These are phyloP conservation scores for Pythium insidiosum DNA, from an alignment of 352 stramenopile genomes.

Conservation along the genomic window DNA sequence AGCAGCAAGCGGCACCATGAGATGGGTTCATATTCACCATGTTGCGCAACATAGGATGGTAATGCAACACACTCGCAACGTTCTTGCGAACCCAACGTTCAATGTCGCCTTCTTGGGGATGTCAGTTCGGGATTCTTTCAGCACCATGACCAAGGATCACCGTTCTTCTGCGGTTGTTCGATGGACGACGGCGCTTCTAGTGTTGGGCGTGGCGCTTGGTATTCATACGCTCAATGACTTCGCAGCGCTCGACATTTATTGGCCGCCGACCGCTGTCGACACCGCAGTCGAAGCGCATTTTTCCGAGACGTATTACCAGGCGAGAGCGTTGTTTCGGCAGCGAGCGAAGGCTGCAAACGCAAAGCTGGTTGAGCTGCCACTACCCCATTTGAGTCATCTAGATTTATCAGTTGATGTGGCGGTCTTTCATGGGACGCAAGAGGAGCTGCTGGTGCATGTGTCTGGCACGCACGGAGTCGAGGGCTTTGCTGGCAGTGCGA, in stretches of 20 bases:
- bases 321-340: conserved; percentile 47
- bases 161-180: too few relatives aligned
- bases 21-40: too few relatives aligned
- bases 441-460: conserved; percentile 64
- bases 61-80: too few relatives aligned
- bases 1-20: too few relatives aligned
- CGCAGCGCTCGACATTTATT: conserved; percentile 33
- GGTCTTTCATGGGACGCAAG: conserved; percentile 29
- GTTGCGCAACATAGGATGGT: too few relatives aligned
- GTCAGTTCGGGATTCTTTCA: too few relatives aligned
- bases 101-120: too few relatives aligned
- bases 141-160: too few relatives aligned
- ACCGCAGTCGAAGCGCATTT: conserved; percentile 36
- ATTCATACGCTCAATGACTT: conserved; percentile 44
- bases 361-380: conserved; percentile 33
- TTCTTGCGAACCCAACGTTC: too few relatives aligned
- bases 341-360: conserved; percentile 24
- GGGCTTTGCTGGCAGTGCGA: conserved; percentile 73
- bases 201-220: too few relatives aligned
- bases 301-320: conserved; percentile 55
- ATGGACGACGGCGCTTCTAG: too few relatives aligned
- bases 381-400: conserved; percentile 25
- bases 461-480: conserved; percentile 81
- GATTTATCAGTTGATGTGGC: conserved; percentile 66
- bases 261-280: conserved; percentile 8